Evolutionary conservation across 179 eudicot genomes (phyloP).

Genomic region (Beta lomatogona): DNA sequence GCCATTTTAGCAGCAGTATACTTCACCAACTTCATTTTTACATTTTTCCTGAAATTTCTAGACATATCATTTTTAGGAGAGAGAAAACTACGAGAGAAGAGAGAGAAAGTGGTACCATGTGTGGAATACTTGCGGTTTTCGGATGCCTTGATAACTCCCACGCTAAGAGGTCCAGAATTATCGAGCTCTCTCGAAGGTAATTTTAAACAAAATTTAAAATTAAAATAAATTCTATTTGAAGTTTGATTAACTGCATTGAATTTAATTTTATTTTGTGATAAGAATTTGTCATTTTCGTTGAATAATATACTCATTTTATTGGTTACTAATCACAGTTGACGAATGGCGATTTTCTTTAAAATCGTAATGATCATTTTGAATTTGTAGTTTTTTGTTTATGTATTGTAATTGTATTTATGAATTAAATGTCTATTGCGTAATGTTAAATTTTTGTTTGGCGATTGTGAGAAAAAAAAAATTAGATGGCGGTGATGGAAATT

Average conservation of each 20-base stretch:
- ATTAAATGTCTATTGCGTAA: neutral
- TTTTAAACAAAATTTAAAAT: neutral
- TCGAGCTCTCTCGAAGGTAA: conserved; percentile 90
- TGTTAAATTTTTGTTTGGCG: neutral
- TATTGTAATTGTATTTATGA: neutral
- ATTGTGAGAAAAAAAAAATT: neutral
- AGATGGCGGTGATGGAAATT: neutral
- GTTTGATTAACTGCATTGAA: neutral
- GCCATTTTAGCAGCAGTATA: neutral
- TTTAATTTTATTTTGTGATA: neutral
- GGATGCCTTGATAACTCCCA: conserved; percentile 85
- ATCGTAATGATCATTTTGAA: neutral
- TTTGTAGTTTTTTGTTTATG: neutral
- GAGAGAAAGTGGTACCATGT: conserved; percentile 38
- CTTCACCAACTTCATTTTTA: neutral
- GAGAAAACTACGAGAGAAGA: conserved; percentile 4
- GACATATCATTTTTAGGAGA: neutral
- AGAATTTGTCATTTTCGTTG: neutral
- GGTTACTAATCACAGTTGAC: neutral
- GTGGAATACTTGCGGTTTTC: conserved; percentile 94
- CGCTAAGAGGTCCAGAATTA: conserved; percentile 74
- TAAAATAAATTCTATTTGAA: neutral
- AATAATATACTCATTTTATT: neutral
- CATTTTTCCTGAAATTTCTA: too few relatives aligned
- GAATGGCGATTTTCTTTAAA: neutral